Evolutionary conservation across 2,329 filamentous ascomycete species (phyloP).

Genomic region (Apiospora marii): DNA sequence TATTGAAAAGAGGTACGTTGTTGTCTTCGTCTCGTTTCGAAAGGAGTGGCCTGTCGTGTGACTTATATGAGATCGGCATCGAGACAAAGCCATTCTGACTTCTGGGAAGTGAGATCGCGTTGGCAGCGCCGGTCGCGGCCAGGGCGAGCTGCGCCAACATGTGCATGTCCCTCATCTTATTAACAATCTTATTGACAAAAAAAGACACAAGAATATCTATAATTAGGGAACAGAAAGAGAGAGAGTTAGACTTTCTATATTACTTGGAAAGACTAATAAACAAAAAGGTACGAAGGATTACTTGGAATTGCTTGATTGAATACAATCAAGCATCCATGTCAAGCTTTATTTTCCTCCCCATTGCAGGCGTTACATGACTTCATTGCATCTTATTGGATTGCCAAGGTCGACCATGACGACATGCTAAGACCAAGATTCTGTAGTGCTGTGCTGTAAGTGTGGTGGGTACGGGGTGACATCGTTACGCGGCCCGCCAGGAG

Average conservation of each 20-base stretch:
- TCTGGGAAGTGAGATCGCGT: neutral
- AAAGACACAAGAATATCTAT: too few relatives aligned
- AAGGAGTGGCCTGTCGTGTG: neutral
- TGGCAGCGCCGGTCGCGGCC: neutral
- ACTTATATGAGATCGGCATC: slow-evolving; percentile 12
- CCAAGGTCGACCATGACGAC: neutral
- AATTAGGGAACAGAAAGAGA: neutral
- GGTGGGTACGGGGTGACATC: neutral
- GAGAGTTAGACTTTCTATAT: neutral
- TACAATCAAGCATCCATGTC: neutral
- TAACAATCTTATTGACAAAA: neutral
- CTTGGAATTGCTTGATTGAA: neutral
- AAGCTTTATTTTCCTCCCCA: neutral
- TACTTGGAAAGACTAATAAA: neutral
- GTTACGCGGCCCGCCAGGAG: neutral
- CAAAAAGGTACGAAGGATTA: neutral
- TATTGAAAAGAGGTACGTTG: slow-evolving; percentile 20
- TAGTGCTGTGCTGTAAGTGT: neutral
- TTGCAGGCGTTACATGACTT: neutral
- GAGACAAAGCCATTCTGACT: slow-evolving; percentile 14
- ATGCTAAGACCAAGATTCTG: slow-evolving; percentile 1
- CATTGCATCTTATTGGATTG: neutral
- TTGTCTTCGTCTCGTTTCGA: slow-evolving; percentile 10
- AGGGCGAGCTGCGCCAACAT: slow-evolving; percentile 16
- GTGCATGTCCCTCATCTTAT: slow-evolving; percentile 2